A percentile compares a stretch with the other conserved stretches of the same genome.
Evolutionary conservation across 805 yeast species (phyloP).

Genomic region (Saccharomyces cerevisiae): DNA sequence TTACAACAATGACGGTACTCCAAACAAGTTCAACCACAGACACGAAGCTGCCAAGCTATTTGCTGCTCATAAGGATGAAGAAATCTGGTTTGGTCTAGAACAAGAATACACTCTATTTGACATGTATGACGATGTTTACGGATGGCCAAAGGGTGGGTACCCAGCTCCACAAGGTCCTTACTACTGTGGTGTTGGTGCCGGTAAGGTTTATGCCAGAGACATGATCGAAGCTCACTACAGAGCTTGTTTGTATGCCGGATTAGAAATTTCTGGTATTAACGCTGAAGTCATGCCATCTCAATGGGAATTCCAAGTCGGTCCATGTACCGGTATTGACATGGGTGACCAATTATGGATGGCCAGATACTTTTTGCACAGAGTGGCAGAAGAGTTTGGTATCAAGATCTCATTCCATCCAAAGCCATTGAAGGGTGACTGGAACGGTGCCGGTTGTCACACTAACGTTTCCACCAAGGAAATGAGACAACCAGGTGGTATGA

Average conservation of each 20-base stretch:
- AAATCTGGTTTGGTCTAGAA: constrained; percentile 96
- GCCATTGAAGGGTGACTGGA: constrained; percentile 98
- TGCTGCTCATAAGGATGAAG: constrained; percentile 79
- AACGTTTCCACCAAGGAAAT: constrained; percentile 87
- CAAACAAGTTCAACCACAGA: constrained; percentile 97
- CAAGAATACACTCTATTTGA: constrained; percentile 98
- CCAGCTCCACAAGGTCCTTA: constrained; percentile 99
- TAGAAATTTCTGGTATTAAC: constrained; percentile 88
- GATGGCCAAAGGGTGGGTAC: constrained; percentile 99
- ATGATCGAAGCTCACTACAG: constrained; percentile 98
- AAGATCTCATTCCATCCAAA: constrained; percentile 98
- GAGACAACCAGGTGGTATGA: constrained; percentile 97
- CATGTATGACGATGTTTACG: constrained; percentile 80
- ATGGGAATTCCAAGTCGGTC: constrained; percentile 99
- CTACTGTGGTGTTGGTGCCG: constrained; percentile 99
- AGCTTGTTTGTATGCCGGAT: constrained; percentile 91
- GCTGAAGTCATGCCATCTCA: constrained; percentile 99
- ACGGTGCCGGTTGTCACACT: constrained; percentile 99
- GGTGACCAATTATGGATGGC: constrained; percentile 97
- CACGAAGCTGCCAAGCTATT: constrained; percentile 91
- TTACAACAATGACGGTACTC: constrained; percentile 98
- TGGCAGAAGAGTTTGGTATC: constrained; percentile 97
- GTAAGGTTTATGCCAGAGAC: constrained; percentile 96
- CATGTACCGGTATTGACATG: constrained; percentile 90
- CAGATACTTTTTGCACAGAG: constrained; percentile 84